A percentile compares a stretch with the other conserved stretches of the same genome.
Evolutionary conservation across 108 stramenopile species (phyloP).

Genomic region (Schizochytrium sp.): DNA sequence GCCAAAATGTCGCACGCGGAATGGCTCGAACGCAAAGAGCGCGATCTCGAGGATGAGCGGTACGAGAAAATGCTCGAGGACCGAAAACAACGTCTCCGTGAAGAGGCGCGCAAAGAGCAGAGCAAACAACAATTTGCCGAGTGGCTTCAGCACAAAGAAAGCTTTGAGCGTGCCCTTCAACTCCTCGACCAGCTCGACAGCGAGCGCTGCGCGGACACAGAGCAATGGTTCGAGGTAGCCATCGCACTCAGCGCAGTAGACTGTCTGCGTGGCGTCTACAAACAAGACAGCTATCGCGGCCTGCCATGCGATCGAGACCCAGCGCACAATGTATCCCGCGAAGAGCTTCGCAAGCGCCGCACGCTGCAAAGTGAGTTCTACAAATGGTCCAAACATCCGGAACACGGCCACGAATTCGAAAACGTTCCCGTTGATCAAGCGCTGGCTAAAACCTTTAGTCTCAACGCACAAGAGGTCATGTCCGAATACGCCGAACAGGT

Average conservation of each 20-base stretch:
- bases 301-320: neutral
- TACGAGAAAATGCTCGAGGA: neutral
- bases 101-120: neutral
- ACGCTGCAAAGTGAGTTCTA: neutral
- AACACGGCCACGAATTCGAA: neutral
- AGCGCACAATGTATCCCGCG: neutral
- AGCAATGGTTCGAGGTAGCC: slow-evolving; percentile 4
- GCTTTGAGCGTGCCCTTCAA: neutral
- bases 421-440: neutral
- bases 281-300: neutral
- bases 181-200: neutral
- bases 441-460: neutral
- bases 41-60: slow-evolving; percentile 5
- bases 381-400: neutral
- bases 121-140: neutral
- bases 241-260: neutral
- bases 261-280: neutral
- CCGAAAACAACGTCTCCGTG: neutral
- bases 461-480: slow-evolving; percentile 10
- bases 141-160: neutral
- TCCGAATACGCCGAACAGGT: neutral
- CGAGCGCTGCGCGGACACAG: neutral
- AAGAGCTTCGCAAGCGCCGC: neutral
- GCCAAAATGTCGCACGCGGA: slow-evolving; percentile 1
- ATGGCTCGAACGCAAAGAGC: slow-evolving; percentile 5